These are phyloP conservation scores for Articulospora tetracladia DNA, from an alignment of 495 filamentous ascomycete genomes.

Conservation along the genomic window DNA sequence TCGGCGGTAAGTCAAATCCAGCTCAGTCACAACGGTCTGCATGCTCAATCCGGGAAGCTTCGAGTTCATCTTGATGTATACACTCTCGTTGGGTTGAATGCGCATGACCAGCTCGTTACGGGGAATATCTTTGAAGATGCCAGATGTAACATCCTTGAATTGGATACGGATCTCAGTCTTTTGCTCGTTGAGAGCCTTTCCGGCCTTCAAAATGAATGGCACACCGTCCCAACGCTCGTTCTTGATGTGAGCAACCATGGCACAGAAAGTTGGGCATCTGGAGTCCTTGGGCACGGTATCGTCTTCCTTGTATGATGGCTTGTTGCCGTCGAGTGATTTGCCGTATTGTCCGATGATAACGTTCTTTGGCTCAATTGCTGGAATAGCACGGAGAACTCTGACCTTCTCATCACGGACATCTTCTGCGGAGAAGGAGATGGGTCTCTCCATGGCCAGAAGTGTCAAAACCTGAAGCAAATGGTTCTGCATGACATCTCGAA, in stretches of 20 bases:
- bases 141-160: constrained; percentile 98
- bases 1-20: constrained; percentile 96
- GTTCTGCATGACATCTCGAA: constrained; percentile 98
- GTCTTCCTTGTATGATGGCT: constrained; percentile 98
- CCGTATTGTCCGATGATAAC: constrained; percentile 99
- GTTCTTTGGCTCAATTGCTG: constrained; percentile 97
- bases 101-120: constrained; percentile 99
- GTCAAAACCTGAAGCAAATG: constrained; percentile 96
- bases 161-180: constrained; percentile 99
- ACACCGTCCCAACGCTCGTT: constrained; percentile 99
- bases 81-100: constrained; percentile 98
- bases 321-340: constrained; percentile 92
- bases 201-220: constrained; percentile 98
- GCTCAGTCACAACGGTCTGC: constrained; percentile 99
- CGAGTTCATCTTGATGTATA: constrained; percentile 99
- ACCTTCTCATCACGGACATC: constrained; percentile 99
- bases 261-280: constrained; percentile 96
- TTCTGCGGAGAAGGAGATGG: constrained; percentile 96
- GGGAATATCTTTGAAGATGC: constrained; percentile 99
- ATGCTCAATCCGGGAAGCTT: constrained; percentile 98
- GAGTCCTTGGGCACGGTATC: constrained; percentile 97
- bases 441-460: constrained; percentile 95
- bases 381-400: constrained; percentile 89
- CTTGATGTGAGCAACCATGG: constrained; percentile 96
- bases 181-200: constrained; percentile 98